Base-by-base conservation (phyloP, 2,329 filamentous ascomycete genomes). In the Penicillium occitanis region DNA sequence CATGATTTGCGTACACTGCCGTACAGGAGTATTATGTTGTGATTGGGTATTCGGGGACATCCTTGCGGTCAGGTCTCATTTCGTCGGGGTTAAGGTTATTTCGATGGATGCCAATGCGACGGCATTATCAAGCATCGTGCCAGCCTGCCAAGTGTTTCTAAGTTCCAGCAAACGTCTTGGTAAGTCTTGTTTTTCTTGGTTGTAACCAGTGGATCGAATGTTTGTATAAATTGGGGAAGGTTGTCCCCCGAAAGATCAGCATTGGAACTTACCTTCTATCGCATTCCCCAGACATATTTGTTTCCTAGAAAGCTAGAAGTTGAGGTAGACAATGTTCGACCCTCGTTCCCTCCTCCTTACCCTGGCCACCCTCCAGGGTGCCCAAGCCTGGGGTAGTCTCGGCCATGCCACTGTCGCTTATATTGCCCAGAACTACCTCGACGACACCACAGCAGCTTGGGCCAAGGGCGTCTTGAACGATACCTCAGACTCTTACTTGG, bases 401-500 rank as follows among this genome's bases (percentile, higher is more conserved):
- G 85, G 85, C 53, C 85, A 87, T 67, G 80, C 82, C 33, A 85
- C 85, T 2, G 80, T 87, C 5, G 85, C 83, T 22, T 85, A 83
- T 69, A 81, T 87, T 46, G 84, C 85, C 11, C 81, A 84, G 64
- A 77, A 81, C 68, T 82, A 82, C 69, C 73, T 86, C 60, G 74
- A 76, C 3, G 65, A 75, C 19, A 70, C 76, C 17, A 84, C 83
- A 3, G 76, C 77, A 63, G 69, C 75, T 19, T 86, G 80, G 73
- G 80, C 82, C 46, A 77, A 78, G 68, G 69, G 69, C 61, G 77
- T 83, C 46, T 76, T 87, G 5, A 76, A 74, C 64, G 80, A 81
- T 46, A 79, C 76, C 3, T 78, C 77, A 25, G 73, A 75, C 19
- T 75, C 77, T 22, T 86, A 85, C 70, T 77, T 85, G 14, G 83